These are phyloP conservation scores for Amorphotheca resinae DNA, from an alignment of 495 filamentous ascomycete genomes.

Conservation along the genomic window DNA sequence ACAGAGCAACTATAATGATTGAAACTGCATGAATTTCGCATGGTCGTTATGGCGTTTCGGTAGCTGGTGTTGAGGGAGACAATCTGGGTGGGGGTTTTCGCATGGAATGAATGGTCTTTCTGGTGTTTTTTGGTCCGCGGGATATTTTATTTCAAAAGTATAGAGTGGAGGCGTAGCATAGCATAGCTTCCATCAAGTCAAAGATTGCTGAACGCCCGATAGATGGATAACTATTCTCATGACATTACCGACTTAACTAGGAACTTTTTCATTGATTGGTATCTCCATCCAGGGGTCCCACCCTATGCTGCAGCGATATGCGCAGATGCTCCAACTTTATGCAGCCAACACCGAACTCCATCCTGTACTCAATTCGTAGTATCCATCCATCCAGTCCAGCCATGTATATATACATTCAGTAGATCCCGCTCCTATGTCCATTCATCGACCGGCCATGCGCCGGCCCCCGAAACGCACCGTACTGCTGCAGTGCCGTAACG, in stretches of 20 bases:
- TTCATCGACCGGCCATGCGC: background rate
- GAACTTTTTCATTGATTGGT: no score
- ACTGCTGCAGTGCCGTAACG: slow-evolving; percentile 50
- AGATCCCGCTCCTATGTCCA: slow-evolving; percentile 12
- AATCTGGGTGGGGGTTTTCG: background rate
- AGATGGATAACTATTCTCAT: no score
- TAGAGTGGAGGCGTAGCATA: no score
- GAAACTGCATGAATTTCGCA: no score
- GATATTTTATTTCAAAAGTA: no score
- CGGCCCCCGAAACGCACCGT: slow-evolving; percentile 33
- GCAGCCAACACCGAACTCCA: slow-evolving; percentile 20
- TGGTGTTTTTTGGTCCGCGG: no score
- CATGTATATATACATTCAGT: slow-evolving; percentile 10
- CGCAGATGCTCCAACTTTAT: slow-evolving; percentile 3
- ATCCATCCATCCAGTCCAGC: background rate
- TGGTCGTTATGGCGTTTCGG: no score
- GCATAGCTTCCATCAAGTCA: no score
- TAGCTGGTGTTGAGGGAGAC: no score
- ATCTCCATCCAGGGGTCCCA: slow-evolving; percentile 1
- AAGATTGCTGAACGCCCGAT: no score
- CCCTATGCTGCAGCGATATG: slow-evolving; percentile 1
- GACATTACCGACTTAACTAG: no score
- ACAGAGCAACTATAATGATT: slow-evolving; percentile 55
- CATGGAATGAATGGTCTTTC: background rate
- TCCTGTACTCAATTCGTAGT: background rate